These are phyloP conservation scores for Aureobasidium subglaciale DNA, from an alignment of 2,329 filamentous ascomycete species.

Conservation along the genomic window DNA sequence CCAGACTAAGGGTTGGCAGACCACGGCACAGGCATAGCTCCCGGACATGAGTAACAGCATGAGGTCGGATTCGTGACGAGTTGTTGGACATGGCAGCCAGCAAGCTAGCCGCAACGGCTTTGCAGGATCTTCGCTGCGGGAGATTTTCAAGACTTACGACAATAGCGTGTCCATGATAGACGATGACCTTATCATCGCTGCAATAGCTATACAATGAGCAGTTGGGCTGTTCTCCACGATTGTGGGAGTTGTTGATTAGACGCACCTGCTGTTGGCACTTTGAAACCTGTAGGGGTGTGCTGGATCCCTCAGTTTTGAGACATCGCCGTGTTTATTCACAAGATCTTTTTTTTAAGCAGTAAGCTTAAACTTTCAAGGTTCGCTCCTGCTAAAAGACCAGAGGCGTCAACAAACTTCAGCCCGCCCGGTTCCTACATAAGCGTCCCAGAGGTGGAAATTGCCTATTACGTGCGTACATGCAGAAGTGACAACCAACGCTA, in stretches of 20 bases:
- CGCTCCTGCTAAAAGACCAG: background rate
- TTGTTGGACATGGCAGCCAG: background rate
- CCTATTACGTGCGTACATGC: background rate
- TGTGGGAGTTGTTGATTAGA: background rate
- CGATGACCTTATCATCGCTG: background rate
- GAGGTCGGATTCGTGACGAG: background rate
- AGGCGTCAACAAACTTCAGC: background rate
- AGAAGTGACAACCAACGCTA: background rate
- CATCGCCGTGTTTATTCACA: background rate
- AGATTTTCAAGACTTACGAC: background rate
- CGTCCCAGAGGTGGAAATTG: background rate
- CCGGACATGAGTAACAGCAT: background rate
- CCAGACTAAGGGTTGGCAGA: background rate
- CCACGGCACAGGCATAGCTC: background rate
- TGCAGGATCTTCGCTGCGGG: slow-evolving; percentile 2
- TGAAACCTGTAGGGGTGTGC: background rate
- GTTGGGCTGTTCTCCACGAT: background rate
- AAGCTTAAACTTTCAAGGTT: background rate
- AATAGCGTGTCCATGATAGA: background rate
- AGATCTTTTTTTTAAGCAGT: background rate
- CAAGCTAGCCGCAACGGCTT: slow-evolving; percentile 1
- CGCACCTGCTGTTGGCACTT: background rate
- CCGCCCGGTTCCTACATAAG: slow-evolving; percentile 3
- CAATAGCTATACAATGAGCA: background rate
- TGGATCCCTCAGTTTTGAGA: background rate